These are phyloP conservation scores for Dothiorella sarmentorum DNA, from an alignment of 2,329 filamentous ascomycete species.

Conservation along the genomic window DNA sequence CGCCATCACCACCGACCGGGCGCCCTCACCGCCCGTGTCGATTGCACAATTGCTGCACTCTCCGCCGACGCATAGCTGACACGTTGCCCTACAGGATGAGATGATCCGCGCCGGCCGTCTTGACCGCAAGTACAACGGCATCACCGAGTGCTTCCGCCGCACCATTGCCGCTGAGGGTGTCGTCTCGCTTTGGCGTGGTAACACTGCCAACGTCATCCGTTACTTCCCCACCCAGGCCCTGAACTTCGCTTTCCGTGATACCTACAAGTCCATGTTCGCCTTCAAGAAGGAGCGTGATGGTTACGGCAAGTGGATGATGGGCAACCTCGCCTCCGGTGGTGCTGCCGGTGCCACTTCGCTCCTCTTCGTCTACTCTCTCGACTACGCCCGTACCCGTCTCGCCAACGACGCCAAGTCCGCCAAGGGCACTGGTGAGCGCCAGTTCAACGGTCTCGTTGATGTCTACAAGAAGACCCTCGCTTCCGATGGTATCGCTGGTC, in stretches of 20 bases:
- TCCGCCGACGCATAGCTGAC: conserved; percentile 23
- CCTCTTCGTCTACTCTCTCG: conserved; percentile 99
- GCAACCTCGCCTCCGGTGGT: conserved; percentile 99
- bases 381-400: conserved; percentile 99
- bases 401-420: conserved; percentile 99
- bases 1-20: conserved; percentile 37
- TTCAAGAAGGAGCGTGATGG: conserved; percentile 99
- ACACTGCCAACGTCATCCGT: conserved; percentile 99
- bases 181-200: conserved; percentile 96
- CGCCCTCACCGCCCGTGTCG: background rate
- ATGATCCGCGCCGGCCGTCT: conserved; percentile 99
- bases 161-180: conserved; percentile 89
- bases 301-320: conserved; percentile 97
- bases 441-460: conserved; percentile 99
- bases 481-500: conserved; percentile 97
- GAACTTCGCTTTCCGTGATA: conserved; percentile 99
- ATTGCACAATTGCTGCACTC: too few species aligned
- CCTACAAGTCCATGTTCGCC: conserved; percentile 99
- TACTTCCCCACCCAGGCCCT: conserved; percentile 99
- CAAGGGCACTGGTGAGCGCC: conserved; percentile 94
- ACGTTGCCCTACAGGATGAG: conserved; percentile 71
- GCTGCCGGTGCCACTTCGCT: conserved; percentile 98
- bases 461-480: conserved; percentile 99
- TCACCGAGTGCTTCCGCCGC: conserved; percentile 91
- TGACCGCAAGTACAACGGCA: conserved; percentile 93